These are phyloP conservation scores for Ceratobasidium sp. DNA, from an alignment of 1,284 basidiomycete species.

Conservation along the genomic window DNA sequence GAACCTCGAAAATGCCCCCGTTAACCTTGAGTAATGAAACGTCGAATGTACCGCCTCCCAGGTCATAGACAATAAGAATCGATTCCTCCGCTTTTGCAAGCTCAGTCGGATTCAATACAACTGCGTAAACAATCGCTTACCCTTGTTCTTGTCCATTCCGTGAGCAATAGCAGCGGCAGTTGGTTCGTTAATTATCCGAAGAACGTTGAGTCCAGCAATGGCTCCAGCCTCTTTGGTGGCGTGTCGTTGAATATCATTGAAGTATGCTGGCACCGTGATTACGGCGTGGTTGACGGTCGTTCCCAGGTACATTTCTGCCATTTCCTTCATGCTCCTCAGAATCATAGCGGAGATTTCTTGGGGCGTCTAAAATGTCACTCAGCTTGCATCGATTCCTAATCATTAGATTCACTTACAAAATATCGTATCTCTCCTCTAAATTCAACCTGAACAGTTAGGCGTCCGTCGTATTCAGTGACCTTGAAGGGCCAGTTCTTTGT, in stretches of 20 bases:
- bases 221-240: conserved; percentile 97
- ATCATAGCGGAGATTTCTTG: conserved; percentile 87
- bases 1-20: conserved; percentile 98
- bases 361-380: conserved; percentile 59
- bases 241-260: conserved; percentile 98
- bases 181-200: conserved; percentile 98
- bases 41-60: conserved; percentile 95
- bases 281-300: conserved; percentile 90
- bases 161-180: conserved; percentile 98
- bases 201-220: conserved; percentile 95
- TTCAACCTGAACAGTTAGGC: conserved; percentile 82
- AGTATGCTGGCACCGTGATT: conserved; percentile 96
- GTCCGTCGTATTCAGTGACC: conserved; percentile 69
- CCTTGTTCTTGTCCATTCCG: conserved; percentile 91
- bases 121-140: too few relatives aligned
- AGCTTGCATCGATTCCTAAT: not conserved
- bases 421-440: conserved; percentile 65
- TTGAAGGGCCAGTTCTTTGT: conserved; percentile 86
- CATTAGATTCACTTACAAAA: conserved; percentile 60
- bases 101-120: conserved; percentile 75
- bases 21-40: conserved; percentile 99
- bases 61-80: conserved; percentile 95
- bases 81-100: too few relatives aligned
- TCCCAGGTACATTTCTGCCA: conserved; percentile 89
- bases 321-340: conserved; percentile 93